Evolutionary conservation across 139 green algal genomes (phyloP).

Genomic region (Coelastrella sp.): DNA sequence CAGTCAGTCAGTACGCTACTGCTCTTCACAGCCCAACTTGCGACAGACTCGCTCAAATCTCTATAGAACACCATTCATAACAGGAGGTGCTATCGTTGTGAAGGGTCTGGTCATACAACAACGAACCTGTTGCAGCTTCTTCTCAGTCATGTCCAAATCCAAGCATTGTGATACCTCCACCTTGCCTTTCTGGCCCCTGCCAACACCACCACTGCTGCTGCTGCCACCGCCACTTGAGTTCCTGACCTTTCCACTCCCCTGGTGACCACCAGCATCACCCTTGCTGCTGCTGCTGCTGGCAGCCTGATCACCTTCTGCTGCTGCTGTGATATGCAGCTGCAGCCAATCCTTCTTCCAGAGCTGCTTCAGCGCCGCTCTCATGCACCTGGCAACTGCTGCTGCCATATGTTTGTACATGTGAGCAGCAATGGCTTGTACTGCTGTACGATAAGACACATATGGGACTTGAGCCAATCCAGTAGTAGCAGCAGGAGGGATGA

Average conservation of each 20-base stretch:
- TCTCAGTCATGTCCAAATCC: neutral
- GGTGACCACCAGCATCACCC: neutral
- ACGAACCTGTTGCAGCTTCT: neutral
- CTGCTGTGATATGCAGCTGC: neutral
- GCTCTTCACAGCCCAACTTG: too few species aligned
- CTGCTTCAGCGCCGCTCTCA: neutral
- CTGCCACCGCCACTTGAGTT: neutral
- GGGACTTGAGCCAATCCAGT: neutral
- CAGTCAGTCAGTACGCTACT: too few species aligned
- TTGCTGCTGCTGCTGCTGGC: neutral
- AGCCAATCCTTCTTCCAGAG: neutral
- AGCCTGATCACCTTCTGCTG: neutral
- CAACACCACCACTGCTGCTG: too few species aligned
- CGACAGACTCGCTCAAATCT: too few species aligned
- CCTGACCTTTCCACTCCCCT: too few species aligned
- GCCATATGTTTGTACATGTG: slow-evolving; percentile 24
- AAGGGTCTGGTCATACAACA: neutral
- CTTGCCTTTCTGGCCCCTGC: neutral
- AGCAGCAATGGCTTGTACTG: neutral
- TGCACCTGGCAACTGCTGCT: slow-evolving; percentile 2
- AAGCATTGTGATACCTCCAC: neutral
- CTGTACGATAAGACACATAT: neutral
- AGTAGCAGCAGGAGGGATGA: neutral
- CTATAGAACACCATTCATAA: neutral
- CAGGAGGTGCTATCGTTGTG: too few species aligned